Evolutionary conservation across 352 stramenopile genomes (phyloP).

Genomic region (Phytopythium oedochilum): DNA sequence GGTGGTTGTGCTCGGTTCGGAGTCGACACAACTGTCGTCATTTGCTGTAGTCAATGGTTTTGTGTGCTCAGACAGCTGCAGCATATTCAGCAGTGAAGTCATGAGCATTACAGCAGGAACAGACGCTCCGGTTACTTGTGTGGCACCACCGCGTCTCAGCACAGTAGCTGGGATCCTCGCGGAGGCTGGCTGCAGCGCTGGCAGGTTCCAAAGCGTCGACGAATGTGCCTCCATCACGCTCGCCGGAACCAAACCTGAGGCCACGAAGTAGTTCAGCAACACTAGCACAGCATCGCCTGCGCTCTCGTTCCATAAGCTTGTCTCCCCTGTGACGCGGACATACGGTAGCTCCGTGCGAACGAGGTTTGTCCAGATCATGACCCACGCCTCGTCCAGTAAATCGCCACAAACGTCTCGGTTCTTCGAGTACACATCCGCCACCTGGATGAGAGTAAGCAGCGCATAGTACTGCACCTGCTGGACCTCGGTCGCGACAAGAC

Average conservation of each 20-base stretch:
- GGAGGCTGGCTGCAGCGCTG: slow-evolving; percentile 24
- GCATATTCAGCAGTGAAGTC: slow-evolving; percentile 1
- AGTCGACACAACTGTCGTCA: neutral
- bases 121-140: neutral
- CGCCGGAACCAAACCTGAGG: slow-evolving; percentile 33
- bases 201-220: slow-evolving; percentile 33
- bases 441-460: slow-evolving; percentile 42
- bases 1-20: neutral
- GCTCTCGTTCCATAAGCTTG: slow-evolving; percentile 32
- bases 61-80: neutral
- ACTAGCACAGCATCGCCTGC: slow-evolving; percentile 46
- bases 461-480: slow-evolving; percentile 42
- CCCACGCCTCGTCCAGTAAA: slow-evolving; percentile 38
- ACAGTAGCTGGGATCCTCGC: neutral
- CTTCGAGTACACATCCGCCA: slow-evolving; percentile 31
- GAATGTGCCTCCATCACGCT: slow-evolving; percentile 25
- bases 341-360: slow-evolving; percentile 56
- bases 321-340: slow-evolving; percentile 33
- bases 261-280: slow-evolving; percentile 41
- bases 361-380: slow-evolving; percentile 38
- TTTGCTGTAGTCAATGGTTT: neutral
- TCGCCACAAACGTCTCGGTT: slow-evolving; percentile 26
- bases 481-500: slow-evolving; percentile 43
- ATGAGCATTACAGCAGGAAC: neutral
- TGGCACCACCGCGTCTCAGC: neutral